These are phyloP conservation scores for Parvularia atlantis DNA, from an alignment of 78 protist species.

Conservation along the genomic window DNA sequence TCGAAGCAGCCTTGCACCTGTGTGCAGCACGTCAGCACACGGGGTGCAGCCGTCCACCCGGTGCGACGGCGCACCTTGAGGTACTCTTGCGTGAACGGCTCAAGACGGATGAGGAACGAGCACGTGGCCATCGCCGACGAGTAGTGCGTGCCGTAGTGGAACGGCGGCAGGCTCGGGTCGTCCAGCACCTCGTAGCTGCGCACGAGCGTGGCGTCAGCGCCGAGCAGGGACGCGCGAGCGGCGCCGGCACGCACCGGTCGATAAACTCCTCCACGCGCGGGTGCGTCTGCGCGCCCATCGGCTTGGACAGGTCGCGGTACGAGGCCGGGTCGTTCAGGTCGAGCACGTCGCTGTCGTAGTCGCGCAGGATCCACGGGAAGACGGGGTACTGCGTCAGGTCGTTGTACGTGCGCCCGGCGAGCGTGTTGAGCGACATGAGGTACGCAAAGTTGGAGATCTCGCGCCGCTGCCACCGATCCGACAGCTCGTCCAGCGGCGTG, in stretches of 20 bases:
- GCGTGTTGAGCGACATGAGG: constrained; percentile 76
- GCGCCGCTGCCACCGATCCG: constrained; percentile 46
- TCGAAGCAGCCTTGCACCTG: constrained; percentile 83
- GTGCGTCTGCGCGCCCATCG: constrained; percentile 65
- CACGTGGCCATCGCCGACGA: constrained; percentile 55
- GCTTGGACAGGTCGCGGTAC: constrained; percentile 79
- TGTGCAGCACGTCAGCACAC: too few species aligned
- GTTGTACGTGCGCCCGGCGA: constrained; percentile 46
- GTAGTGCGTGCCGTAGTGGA: constrained; percentile 94
- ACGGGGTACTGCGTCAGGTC: constrained; percentile 82
- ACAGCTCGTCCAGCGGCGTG: constrained; percentile 4
- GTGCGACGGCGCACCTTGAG: too few species aligned
- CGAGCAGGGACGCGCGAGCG: too few species aligned
- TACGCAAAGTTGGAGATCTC: constrained; percentile 72
- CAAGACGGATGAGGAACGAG: constrained; percentile 75
- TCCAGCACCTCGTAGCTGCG: constrained; percentile 32
- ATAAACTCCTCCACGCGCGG: constrained; percentile 40
- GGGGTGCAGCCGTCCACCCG: too few species aligned
- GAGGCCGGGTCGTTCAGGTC: constrained; percentile 42
- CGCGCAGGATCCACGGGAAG: constrained; percentile 82
- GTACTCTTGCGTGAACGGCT: constrained; percentile 63
- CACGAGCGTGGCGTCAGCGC: too few species aligned
- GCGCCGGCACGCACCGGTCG: too few species aligned
- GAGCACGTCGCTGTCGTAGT: constrained; percentile 41
- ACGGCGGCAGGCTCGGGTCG: constrained; percentile 48